A percentile compares a stretch with the other conserved stretches of the same genome.
phyloP scores from a whole-genome alignment of 176 grass and related monocot species.

The Urochloa ruziziensis region DNA sequence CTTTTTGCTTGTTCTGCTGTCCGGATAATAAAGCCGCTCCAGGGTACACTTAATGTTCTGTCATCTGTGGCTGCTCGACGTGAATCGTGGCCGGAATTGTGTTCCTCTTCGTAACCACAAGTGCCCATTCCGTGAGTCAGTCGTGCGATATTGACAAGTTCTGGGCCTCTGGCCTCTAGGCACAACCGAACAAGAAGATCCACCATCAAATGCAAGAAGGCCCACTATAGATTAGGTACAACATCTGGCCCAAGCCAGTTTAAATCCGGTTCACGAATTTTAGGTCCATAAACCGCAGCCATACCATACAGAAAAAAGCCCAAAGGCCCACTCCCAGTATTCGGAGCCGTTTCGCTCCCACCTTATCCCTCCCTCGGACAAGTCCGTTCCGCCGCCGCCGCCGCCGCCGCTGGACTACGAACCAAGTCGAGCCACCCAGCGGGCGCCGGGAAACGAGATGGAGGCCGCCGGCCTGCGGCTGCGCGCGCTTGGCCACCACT shows the following conservation, averaged over 20 bases:
- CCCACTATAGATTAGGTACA: too few relatives aligned
- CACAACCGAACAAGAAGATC: too few relatives aligned
- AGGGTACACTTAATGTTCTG: too few relatives aligned
- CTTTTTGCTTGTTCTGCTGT: not conserved
- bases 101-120: too few relatives aligned
- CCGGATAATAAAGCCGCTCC: not conserved
- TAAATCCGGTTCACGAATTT: too few relatives aligned
- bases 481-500: not conserved
- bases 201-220: too few relatives aligned
- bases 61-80: not conserved
- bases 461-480: constrained; percentile 36
- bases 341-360: not conserved
- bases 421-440: not conserved
- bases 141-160: too few relatives aligned
- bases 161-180: too few relatives aligned
- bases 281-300: not conserved
- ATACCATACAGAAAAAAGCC: not conserved
- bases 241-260: not conserved
- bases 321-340: not conserved
- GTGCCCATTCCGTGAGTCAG: too few relatives aligned
- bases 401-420: not conserved
- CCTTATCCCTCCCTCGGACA: constrained; percentile 33
- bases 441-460: constrained; percentile 15
- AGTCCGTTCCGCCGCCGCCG: not conserved
- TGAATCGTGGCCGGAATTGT: not conserved